Evolutionary conservation across 495 filamentous ascomycete genomes (phyloP).

Genomic region (Xylaria telfairii): DNA sequence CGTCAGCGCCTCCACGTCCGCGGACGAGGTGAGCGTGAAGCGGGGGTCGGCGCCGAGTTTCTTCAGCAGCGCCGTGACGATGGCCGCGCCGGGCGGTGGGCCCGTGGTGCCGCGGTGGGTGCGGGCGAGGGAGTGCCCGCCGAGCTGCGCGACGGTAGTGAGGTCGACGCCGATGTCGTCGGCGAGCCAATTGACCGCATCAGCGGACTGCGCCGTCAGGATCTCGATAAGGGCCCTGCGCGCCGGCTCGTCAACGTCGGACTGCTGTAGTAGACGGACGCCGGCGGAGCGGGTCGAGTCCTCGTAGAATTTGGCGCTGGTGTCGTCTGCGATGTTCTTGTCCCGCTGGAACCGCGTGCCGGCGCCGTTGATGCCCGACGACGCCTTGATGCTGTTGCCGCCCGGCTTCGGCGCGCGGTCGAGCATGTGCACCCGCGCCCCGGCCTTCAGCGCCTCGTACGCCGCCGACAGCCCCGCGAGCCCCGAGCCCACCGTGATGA

Average conservation of each 20-base stretch:
- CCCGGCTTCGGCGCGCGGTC: slow-evolving; percentile 61
- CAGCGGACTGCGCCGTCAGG: slow-evolving; percentile 47
- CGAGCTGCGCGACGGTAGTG: slow-evolving; percentile 58
- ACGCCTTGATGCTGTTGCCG: slow-evolving; percentile 69
- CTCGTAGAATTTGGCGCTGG: slow-evolving; percentile 46
- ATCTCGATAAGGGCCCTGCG: slow-evolving; percentile 51
- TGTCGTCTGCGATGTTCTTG: slow-evolving; percentile 23
- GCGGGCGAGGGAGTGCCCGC: slow-evolving; percentile 58
- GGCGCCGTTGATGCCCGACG: slow-evolving; percentile 67
- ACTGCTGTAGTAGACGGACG: slow-evolving; percentile 29
- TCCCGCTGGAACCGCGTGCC: slow-evolving; percentile 57
- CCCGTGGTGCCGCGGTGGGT: slow-evolving; percentile 61
- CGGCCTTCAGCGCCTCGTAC: slow-evolving; percentile 51
- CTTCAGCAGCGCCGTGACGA: slow-evolving; percentile 57
- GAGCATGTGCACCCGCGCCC: slow-evolving; percentile 55
- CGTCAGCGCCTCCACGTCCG: slow-evolving; percentile 54
- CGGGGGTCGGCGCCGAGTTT: slow-evolving; percentile 46
- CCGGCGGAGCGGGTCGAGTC: slow-evolving; percentile 62
- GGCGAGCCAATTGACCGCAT: slow-evolving; percentile 58
- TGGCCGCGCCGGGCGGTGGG: slow-evolving; percentile 58
- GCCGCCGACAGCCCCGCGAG: slow-evolving; percentile 60
- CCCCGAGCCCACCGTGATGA: slow-evolving; percentile 59
- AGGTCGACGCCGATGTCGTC: slow-evolving; percentile 60
- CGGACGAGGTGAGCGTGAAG: slow-evolving; percentile 53
- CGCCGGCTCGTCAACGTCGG: slow-evolving; percentile 15